Percentiles rank a stretch among this genome's conserved stretches.
These are phyloP conservation scores for Colletotrichum australisinense DNA, from an alignment of 2,329 filamentous ascomycete species.

Conservation along the genomic window DNA sequence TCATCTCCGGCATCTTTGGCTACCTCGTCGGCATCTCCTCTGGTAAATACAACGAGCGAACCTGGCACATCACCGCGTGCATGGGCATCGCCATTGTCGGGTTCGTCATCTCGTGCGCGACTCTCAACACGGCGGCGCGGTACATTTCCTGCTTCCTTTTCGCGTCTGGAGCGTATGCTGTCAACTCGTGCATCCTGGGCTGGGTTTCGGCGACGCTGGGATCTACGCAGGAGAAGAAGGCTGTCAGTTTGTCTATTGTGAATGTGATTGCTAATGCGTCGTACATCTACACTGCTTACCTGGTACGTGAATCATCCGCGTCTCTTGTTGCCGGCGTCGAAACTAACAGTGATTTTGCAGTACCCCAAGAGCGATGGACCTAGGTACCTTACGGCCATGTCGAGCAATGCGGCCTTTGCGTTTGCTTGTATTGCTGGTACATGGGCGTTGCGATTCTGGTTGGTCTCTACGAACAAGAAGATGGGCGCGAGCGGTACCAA, in stretches of 20 bases:
- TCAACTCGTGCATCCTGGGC: conserved; percentile 50
- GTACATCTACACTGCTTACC: conserved; percentile 58
- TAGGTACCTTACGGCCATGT: conserved; percentile 54
- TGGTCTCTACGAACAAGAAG: conserved; percentile 41
- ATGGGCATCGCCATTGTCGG: conserved; percentile 52
- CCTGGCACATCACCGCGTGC: conserved; percentile 52
- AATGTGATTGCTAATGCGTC: conserved; percentile 56
- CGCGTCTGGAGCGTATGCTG: conserved; percentile 48
- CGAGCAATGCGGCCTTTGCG: conserved; percentile 41
- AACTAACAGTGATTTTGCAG: neutral
- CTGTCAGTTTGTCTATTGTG: conserved; percentile 53
- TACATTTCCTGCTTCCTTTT: conserved; percentile 50
- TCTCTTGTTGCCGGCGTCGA: too few species aligned
- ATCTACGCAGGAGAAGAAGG: conserved; percentile 57
- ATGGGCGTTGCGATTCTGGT: conserved; percentile 42
- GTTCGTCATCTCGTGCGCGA: conserved; percentile 47
- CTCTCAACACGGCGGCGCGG: conserved; percentile 44
- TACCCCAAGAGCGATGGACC: conserved; percentile 54
- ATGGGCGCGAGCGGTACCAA: conserved; percentile 35
- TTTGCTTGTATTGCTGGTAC: conserved; percentile 40
- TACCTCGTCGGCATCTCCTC: conserved; percentile 55
- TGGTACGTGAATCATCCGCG: conserved; percentile 31
- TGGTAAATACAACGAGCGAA: conserved; percentile 54
- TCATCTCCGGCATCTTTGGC: conserved; percentile 55
- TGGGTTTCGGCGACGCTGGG: conserved; percentile 55